phyloP scores from a whole-genome alignment of 257 asterid genomes.

The Anisodus acutangulus region DNA sequence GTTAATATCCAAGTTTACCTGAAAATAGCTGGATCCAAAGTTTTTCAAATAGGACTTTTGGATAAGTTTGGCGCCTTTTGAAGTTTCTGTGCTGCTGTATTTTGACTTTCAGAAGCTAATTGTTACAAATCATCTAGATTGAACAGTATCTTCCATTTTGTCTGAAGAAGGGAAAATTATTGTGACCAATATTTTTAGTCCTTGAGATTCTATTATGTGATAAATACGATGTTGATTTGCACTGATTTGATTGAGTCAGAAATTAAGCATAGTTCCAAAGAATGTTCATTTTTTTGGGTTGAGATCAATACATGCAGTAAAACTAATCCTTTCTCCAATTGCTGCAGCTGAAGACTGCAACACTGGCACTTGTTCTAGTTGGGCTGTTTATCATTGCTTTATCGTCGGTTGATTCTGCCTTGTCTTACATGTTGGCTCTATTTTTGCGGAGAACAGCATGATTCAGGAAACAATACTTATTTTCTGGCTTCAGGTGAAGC shows the following conservation, averaged over 20 bases:
- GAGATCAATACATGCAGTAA: no score
- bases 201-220: background rate
- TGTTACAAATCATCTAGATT: background rate
- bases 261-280: background rate
- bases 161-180: background rate
- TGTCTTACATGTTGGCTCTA: constrained; percentile 70
- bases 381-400: constrained; percentile 78
- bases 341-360: constrained; percentile 90
- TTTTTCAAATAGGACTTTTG: background rate
- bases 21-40: background rate
- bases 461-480: constrained; percentile 19
- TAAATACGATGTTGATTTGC: background rate
- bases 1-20: background rate
- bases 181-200: background rate
- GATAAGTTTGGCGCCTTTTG: background rate
- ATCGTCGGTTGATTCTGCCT: constrained; percentile 76
- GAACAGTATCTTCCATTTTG: background rate
- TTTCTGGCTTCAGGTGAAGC: background rate
- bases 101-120: background rate
- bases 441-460: constrained; percentile 64
- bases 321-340: constrained; percentile 28
- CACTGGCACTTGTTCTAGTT: constrained; percentile 79
- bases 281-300: background rate
- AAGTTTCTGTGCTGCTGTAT: background rate
- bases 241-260: background rate